These are phyloP conservation scores for Discostella pseudostelligera DNA, from an alignment of 108 stramenopile genomes.

Conservation along the genomic window DNA sequence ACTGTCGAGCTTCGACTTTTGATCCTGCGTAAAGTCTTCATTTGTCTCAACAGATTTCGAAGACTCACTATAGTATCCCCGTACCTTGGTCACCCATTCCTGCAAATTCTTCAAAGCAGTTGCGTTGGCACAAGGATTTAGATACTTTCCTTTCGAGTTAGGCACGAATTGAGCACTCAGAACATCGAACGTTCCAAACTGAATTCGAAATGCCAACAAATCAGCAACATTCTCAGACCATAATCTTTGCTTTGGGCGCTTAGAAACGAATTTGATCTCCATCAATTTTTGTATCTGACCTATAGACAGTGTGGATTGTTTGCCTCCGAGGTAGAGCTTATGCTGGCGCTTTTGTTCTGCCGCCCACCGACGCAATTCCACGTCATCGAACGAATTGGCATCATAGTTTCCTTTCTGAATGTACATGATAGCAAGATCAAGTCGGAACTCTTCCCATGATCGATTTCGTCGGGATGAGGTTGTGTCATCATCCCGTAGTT, in stretches of 20 bases:
- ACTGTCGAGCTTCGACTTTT: constrained; percentile 16
- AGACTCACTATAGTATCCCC: constrained; percentile 3
- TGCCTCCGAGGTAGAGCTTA: constrained; percentile 30
- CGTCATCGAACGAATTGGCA: constrained; percentile 26
- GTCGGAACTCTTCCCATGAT: constrained; percentile 38
- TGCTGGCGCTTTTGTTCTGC: constrained; percentile 33
- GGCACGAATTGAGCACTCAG: constrained; percentile 13
- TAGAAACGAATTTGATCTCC: constrained; percentile 36
- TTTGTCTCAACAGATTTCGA: background rate
- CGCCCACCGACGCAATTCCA: constrained; percentile 36
- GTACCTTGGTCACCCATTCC: constrained; percentile 30
- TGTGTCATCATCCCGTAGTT: constrained; percentile 14
- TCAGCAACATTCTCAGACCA: constrained; percentile 27
- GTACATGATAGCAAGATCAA: constrained; percentile 33
- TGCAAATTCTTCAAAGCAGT: constrained; percentile 18
- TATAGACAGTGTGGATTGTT: constrained; percentile 24
- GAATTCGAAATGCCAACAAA: constrained; percentile 38
- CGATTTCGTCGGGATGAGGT: constrained; percentile 21
- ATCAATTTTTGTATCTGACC: constrained; percentile 33
- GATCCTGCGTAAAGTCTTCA: constrained; percentile 26
- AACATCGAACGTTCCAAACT: constrained; percentile 30
- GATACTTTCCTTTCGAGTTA: constrained; percentile 12
- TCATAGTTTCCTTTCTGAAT: constrained; percentile 41
- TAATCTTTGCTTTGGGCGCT: constrained; percentile 25
- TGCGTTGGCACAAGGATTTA: background rate